Conservation (phyloP, 2,329 filamentous ascomycete genomes). For the Stagonosporopsis vannaccii region DNA sequence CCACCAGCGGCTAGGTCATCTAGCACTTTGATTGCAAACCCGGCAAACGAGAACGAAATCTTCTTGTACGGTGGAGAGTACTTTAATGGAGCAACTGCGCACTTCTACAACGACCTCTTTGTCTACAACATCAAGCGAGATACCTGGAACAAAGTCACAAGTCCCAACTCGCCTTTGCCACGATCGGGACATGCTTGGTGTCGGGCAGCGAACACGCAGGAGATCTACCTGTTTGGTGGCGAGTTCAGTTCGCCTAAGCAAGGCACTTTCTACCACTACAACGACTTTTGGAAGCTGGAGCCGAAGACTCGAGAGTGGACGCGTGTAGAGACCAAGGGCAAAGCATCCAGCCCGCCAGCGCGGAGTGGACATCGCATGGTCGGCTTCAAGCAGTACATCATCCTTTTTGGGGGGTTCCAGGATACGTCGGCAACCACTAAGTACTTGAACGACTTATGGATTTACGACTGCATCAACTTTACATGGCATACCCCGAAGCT, state of each 20-base stretch:
- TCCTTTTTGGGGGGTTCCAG: constrained; percentile 96
- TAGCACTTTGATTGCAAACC: constrained; percentile 82
- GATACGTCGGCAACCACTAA: constrained; percentile 95
- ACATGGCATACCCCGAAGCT: constrained; percentile 81
- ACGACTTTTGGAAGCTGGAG: constrained; percentile 96
- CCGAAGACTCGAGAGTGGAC: constrained; percentile 87
- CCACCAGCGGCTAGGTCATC: constrained; percentile 83
- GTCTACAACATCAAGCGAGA: constrained; percentile 80
- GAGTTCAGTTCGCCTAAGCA: constrained; percentile 98
- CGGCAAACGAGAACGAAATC: constrained; percentile 84
- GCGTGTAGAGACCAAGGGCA: constrained; percentile 81
- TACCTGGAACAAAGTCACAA: constrained; percentile 90
- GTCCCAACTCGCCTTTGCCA: constrained; percentile 88
- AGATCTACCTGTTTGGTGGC: constrained; percentile 91
- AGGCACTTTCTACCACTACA: constrained; percentile 98
- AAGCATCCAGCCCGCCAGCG: constrained; percentile 80
- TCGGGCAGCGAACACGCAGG: constrained; percentile 81
- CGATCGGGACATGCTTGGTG: constrained; percentile 95
- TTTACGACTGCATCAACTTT: constrained; percentile 90
- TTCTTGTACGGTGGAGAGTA: constrained; percentile 95
- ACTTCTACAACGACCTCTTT: constrained; percentile 72
- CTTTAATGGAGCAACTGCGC: constrained; percentile 87
- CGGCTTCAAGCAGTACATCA: constrained; percentile 94
- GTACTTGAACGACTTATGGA: constrained; percentile 92
- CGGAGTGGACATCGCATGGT: constrained; percentile 95